Evolutionary conservation across 495 filamentous ascomycete genomes (phyloP), one percentile per base, ranked within the genome.

Genomic region (Penicillium taxi): DNA sequence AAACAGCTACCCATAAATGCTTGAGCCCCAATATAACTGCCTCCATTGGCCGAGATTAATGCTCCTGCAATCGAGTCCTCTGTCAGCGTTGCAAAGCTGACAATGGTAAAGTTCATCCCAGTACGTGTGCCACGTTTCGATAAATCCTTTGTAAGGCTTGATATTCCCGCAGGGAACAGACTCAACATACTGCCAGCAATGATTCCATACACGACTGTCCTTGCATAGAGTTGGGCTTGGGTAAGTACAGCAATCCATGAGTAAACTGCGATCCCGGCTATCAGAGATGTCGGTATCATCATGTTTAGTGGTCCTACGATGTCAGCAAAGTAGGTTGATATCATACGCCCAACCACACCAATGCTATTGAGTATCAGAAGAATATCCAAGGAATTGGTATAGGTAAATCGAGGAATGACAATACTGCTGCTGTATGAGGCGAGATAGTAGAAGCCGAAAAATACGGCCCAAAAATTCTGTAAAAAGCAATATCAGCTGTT

Each of bases 31-130:
- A 68, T 45, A 63, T 77, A 85, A 7, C 52, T 40, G 0, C 78
- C 75, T 17, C 63, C 56, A 24, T 59, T 61, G 3, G 49, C 47
- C 47, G 72, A 51, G 6, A 83, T 63, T 39, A 81, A 46, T 3
- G 70, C 73, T 0, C 85, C 86, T 0, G 77, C 82, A 41, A 93
- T 77, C 2, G 86, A 83, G 8, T 83, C 74, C 0, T 85, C 85
- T 18, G 80, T 84, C 18, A 91, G 60, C 15, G 72, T 72, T 0
- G 85, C 84, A 32, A 91, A 73, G 24, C 74, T 78, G 9, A 81
- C 72, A 26, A 87, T 75, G n/a, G 73, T 79, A 40, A 91, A 81
- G 17, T 80, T 71, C 82, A 91, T 88, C 5, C 85, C 87, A 69
- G 86, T 80, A 9, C 84, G 67, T 35, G 78, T 73, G 0, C 86